Evolutionary conservation across 768 basidiomycete genomes (phyloP).

Genomic region (Serendipita indica): DNA sequence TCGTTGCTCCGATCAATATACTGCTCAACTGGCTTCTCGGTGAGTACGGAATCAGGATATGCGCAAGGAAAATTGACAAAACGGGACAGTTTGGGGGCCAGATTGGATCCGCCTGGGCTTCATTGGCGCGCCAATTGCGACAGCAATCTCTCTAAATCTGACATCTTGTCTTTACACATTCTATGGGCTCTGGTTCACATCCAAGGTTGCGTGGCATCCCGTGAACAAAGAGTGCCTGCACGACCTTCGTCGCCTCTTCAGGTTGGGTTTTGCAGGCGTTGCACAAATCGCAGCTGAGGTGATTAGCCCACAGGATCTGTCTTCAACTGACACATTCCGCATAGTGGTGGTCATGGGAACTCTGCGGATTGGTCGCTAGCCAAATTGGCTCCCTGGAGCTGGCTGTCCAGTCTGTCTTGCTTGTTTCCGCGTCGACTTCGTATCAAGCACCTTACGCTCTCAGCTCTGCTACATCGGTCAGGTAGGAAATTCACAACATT

Average conservation of each 20-base stretch:
- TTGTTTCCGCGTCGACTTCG: slow-evolving; percentile 57
- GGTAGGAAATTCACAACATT: slow-evolving; percentile 29
- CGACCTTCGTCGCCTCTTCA: slow-evolving; percentile 49
- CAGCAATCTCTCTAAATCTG: slow-evolving; percentile 80
- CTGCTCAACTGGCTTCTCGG: slow-evolving; percentile 76
- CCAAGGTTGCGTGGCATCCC: slow-evolving; percentile 73
- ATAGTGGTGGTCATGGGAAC: slow-evolving; percentile 98
- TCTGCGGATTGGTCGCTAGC: slow-evolving; percentile 23
- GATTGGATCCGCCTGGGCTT: slow-evolving; percentile 66
- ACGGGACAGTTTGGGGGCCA: slow-evolving; percentile 62
- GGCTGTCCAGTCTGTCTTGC: slow-evolving; percentile 78
- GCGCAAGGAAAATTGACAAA: slow-evolving; percentile 4
- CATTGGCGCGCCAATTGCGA: slow-evolving; percentile 83
- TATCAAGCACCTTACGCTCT: slow-evolving; percentile 78
- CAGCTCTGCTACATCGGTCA: slow-evolving; percentile 70
- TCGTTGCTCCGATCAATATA: slow-evolving; percentile 76
- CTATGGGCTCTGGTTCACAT: slow-evolving; percentile 47
- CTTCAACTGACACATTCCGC: slow-evolving; percentile 29
- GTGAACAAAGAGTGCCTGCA: slow-evolving; percentile 48
- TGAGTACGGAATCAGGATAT: slow-evolving; percentile 22
- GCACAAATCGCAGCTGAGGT: slow-evolving; percentile 24
- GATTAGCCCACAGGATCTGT: neutral
- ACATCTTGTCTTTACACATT: slow-evolving; percentile 45
- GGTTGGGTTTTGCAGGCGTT: slow-evolving; percentile 70
- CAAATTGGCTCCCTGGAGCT: slow-evolving; percentile 68